These are phyloP conservation scores for Tetrahymena thermophila DNA, from an alignment of 73 alveolate species.

Conservation along the genomic window DNA sequence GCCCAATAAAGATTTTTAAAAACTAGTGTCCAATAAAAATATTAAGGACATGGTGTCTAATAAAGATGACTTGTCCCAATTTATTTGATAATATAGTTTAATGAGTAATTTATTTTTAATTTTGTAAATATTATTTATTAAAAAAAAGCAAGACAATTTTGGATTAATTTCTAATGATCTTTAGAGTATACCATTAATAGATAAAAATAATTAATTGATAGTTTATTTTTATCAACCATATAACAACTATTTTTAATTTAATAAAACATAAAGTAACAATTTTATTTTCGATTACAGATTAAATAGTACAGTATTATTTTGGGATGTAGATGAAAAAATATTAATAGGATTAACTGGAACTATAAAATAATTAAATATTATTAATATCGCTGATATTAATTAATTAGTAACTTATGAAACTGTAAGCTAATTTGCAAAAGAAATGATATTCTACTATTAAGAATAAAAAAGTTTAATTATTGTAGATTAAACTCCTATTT, in stretches of 20 bases:
- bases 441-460: no score
- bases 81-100: no score
- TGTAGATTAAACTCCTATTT: not conserved
- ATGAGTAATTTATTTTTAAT: no score
- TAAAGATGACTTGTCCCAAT: no score
- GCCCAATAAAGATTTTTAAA: no score
- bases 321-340: not conserved
- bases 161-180: not conserved
- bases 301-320: not conserved
- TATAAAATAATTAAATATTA: no score
- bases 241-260: no score
- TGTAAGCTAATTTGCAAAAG: not conserved
- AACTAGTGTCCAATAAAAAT: no score
- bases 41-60: no score
- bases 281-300: not conserved
- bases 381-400: not conserved
- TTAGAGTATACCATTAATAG: not conserved
- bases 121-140: no score
- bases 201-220: no score
- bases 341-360: not conserved
- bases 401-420: not conserved
- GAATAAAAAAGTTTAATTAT: not conserved
- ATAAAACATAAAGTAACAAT: no score
- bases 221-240: not conserved
- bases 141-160: not conserved